Evolutionary conservation across 2,329 filamentous ascomycete genomes (phyloP).

Genomic region (Fusarium xylarioides): DNA sequence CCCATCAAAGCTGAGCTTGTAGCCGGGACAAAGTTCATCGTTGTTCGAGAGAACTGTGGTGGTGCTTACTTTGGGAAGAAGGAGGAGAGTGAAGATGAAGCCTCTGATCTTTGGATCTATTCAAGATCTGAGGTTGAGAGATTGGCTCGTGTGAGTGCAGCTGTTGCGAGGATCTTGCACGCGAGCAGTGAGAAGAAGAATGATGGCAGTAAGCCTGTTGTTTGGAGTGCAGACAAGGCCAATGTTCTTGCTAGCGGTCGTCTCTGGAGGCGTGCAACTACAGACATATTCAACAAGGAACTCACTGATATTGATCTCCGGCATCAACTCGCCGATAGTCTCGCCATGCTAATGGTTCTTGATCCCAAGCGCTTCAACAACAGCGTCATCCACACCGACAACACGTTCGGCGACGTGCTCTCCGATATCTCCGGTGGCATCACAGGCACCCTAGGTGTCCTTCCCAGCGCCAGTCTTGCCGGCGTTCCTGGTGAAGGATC

Average conservation of each 20-base stretch:
- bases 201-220: constrained; percentile 47
- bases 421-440: constrained; percentile 58
- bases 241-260: constrained; percentile 61
- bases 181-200: constrained; percentile 35
- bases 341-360: constrained; percentile 59
- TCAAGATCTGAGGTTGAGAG: constrained; percentile 56
- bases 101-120: constrained; percentile 60
- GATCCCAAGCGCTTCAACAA: constrained; percentile 57
- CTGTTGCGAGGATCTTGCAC: constrained; percentile 51
- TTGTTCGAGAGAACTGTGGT: constrained; percentile 60
- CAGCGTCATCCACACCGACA: constrained; percentile 57
- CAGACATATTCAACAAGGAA: constrained; percentile 52
- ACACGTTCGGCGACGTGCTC: constrained; percentile 59
- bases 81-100: constrained; percentile 53
- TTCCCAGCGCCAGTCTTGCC: constrained; percentile 57
- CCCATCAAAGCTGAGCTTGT: constrained; percentile 58
- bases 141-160: constrained; percentile 56
- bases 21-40: constrained; percentile 57
- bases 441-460: constrained; percentile 54
- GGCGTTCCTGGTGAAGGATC: constrained; percentile 51
- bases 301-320: constrained; percentile 54
- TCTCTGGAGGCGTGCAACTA: constrained; percentile 57
- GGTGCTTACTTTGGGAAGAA: constrained; percentile 62
- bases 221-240: constrained; percentile 61
- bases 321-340: constrained; percentile 59